Evolutionary conservation across 192 early-diverging fungal genomes (phyloP), one percentile per base, ranked within the genome.

Genomic region (Cladochytrium replicatum): DNA sequence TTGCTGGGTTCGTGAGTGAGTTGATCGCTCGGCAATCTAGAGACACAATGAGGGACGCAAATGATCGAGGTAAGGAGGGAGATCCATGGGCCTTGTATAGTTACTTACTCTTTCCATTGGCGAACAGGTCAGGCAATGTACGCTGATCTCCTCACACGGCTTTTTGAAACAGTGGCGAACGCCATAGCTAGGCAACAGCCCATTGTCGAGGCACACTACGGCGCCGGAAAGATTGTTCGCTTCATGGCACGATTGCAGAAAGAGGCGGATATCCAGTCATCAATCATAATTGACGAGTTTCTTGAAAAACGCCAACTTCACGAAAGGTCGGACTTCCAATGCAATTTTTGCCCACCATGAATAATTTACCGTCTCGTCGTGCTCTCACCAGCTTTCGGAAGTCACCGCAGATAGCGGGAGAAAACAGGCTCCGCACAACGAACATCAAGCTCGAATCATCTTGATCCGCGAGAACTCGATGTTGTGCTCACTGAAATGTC

Each of bases 131-230:
- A 77, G 11, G 78, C 72, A 23, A 70, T 83, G 28, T 91, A 81
- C 58, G 88, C 87, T 4, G 74, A 85, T 32, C 70, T 84, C 6
- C 48, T 95, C n/a, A 93, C 84, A 8, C 55, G 74, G 19, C 58
- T 99, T 37, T 99, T 93, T 64, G 95, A 99, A 65, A 77, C 77
- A 5, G 80, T 89, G 42, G 93, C 93, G 1, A 64, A 75, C 2
- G 72, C 91, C n/a, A 72, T 97, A 29, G 88, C 95, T 63, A 80
- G 84, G 49, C 88, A 95, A 53, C 82, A 90, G 42, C 74, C 83
- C 3, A 68, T 92, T 1, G 84, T 99, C 2, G 78, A 91, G 50
- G 62, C 74, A 5, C 73, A 86, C 48, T 96, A 92, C 65, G 95
- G 95, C 1, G 67, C 77, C 3, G 91, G 94, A 6, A 79, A 80